Conservation (phyloP, 495 filamentous ascomycete species). For the Thozetella sp. region DNA sequence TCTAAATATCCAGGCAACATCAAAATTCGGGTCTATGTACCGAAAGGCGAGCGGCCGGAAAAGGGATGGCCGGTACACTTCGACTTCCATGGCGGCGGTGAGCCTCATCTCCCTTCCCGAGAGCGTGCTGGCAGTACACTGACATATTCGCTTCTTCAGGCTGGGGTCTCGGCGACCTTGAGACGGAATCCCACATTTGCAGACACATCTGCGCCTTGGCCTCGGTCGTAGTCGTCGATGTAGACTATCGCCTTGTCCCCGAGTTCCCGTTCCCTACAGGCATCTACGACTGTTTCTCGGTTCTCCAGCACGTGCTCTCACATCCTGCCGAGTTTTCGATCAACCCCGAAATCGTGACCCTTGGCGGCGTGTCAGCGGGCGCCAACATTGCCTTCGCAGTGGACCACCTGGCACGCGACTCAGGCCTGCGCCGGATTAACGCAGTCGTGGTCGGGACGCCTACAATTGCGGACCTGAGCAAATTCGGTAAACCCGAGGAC, state of each 20-base stretch:
- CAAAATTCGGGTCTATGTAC: background rate
- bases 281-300: background rate
- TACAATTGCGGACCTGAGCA: slow-evolving; percentile 4
- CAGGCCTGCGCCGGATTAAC: slow-evolving; percentile 26
- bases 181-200: slow-evolving; percentile 35
- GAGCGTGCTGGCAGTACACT: background rate
- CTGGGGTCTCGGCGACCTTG: slow-evolving; percentile 42
- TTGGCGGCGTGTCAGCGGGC: slow-evolving; percentile 44
- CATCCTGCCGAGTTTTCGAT: slow-evolving; percentile 22
- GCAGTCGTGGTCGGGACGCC: slow-evolving; percentile 32
- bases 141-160: slow-evolving; percentile 10
- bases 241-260: slow-evolving; percentile 39
- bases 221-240: slow-evolving; percentile 34
- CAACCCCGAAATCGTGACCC: slow-evolving; percentile 31
- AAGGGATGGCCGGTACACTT: background rate
- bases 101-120: background rate
- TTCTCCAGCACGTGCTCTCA: background rate
- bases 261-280: slow-evolving; percentile 13
- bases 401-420: slow-evolving; percentile 40
- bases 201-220: slow-evolving; percentile 33
- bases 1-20: background rate
- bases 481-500: slow-evolving; percentile 20
- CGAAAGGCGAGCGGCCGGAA: background rate
- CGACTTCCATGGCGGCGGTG: slow-evolving; percentile 5
- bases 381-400: slow-evolving; percentile 34